Evolutionary conservation across 2,329 filamentous ascomycete genomes (phyloP).

Genomic region (Colletotrichum sp.): DNA sequence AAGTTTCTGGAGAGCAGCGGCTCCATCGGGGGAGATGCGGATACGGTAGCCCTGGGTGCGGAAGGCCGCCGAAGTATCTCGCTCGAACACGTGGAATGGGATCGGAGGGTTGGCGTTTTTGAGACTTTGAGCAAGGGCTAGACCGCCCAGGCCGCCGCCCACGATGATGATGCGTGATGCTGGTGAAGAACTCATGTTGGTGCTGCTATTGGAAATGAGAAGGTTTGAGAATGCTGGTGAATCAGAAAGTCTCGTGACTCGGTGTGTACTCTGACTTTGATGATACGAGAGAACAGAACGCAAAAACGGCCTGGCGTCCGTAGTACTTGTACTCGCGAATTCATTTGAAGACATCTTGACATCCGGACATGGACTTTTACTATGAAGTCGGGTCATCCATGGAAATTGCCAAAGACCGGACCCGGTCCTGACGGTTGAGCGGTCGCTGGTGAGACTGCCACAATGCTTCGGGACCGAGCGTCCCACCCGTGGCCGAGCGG

Average conservation of each 20-base stretch:
- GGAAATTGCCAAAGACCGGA: neutral
- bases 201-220: fast-evolving
- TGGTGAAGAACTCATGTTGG: neutral
- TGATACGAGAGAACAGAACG: neutral
- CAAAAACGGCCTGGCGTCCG: fast-evolving
- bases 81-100: slow-evolving; percentile 60
- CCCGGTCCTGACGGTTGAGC: neutral
- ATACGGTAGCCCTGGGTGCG: slow-evolving; percentile 68
- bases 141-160: neutral
- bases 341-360: neutral
- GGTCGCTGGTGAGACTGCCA: neutral
- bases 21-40: slow-evolving; percentile 53
- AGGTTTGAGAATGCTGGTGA: neutral
- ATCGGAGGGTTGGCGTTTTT: neutral
- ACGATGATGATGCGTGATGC: neutral
- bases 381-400: neutral
- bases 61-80: slow-evolving; percentile 52
- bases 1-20: neutral
- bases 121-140: neutral
- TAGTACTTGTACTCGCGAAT: fast-evolving
- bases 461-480: neutral
- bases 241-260: neutral
- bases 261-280: neutral
- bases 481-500: neutral
- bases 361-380: neutral